Base-by-base conservation (phyloP, 352 stramenopile genomes). In the Lagenidium giganteum region DNA sequence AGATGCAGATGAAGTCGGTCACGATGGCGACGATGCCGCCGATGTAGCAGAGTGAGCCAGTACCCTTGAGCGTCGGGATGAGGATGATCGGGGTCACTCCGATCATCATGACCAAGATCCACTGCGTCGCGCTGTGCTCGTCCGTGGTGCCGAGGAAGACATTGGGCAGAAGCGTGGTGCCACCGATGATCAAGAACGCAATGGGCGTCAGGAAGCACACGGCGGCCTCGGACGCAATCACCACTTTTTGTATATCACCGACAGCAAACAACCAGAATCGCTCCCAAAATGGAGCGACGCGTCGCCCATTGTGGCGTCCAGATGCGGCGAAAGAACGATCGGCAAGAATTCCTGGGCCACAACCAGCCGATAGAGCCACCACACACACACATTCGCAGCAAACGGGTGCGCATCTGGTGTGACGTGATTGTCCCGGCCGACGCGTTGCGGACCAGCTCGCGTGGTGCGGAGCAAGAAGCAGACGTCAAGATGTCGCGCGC, bases 131-230 rank as follows among this genome's bases (percentile, higher is more conserved):
- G 17, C 17, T 59, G 51, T 49, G 35, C 17, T 56, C 52, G 3
- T 30, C 36, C 3, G 50, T 34, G 2, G 58, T 55, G 11, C 46
- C 62, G 13, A 70, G 49, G 20, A 78, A 70, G 4, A 84, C 59
- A 33, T 64, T 63, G 5, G 76, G 76, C 8, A 88, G 46, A 12
- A 88, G 47, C 26, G 63, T 65, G 3, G 65, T 88, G n/a, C 76
- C 72, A 2, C 70, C 72, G 3, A 88, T 46, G 43, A 88, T 73
- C 21, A 88, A 61, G 51, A 86, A 88, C 18, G 76, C 76, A 27
- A 88, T 83, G 21, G 76, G 76, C 13, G 64, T 83, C 25, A 85
- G 53, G 37, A 84, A 80, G 38, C 72, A 86, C 18, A 68, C 69
- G 12, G 62, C 64, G 8, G 72, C 70, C 45, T 88, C 76, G 5